phyloP scores from a whole-genome alignment of 2,329 filamentous ascomycete species.

The Diplodia seriata region DNA sequence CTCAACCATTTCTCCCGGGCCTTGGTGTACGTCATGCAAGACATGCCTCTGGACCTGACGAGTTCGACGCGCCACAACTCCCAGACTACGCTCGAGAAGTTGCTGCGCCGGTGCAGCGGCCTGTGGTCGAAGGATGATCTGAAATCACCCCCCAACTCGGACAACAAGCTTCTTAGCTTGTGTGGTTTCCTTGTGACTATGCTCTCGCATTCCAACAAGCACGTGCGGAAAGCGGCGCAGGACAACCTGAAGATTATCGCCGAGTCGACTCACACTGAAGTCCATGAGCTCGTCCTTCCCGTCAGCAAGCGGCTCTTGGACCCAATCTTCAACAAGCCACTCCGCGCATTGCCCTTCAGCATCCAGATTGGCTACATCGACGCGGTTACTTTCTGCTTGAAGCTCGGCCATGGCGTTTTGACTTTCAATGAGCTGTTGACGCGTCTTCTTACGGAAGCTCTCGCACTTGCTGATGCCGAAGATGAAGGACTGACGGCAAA shows the following conservation, averaged over 20 bases:
- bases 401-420: constrained; percentile 85
- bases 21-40: constrained; percentile 97
- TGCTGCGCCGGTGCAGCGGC: constrained; percentile 80
- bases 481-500: constrained; percentile 90
- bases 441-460: constrained; percentile 87
- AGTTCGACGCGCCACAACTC: constrained; percentile 86
- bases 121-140: constrained; percentile 81
- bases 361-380: constrained; percentile 99
- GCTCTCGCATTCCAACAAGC: constrained; percentile 92
- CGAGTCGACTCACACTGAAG: constrained; percentile 75
- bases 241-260: constrained; percentile 81
- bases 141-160: constrained; percentile 58
- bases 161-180: constrained; percentile 73
- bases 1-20: constrained; percentile 89
- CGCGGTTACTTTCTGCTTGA: constrained; percentile 93
- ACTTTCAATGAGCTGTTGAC: constrained; percentile 92
- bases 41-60: constrained; percentile 93
- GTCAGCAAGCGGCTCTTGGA: constrained; percentile 89
- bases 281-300: constrained; percentile 87
- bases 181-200: constrained; percentile 88
- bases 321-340: constrained; percentile 92
- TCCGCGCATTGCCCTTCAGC: constrained; percentile 89
- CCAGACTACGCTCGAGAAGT: constrained; percentile 79
- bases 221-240: constrained; percentile 88
- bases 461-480: constrained; percentile 91